phyloP scores from a whole-genome alignment of 345 rosid genomes.

The Mangifera indica region DNA sequence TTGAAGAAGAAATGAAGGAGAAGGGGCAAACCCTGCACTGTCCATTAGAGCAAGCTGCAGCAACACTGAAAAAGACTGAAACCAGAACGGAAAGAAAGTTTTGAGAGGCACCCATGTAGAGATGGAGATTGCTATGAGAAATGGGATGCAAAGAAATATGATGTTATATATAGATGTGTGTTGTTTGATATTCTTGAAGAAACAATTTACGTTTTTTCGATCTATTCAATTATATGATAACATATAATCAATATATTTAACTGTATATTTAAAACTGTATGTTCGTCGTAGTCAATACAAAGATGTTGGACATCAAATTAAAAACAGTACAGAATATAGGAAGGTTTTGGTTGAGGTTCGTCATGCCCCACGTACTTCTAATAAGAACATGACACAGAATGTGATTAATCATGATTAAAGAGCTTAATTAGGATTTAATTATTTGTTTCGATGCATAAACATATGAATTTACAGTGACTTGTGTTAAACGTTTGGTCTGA shows the following conservation, averaged over 20 bases:
- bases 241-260: too few species aligned
- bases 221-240: too few species aligned
- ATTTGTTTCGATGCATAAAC: not conserved
- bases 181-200: not conserved
- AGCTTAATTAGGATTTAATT: too few species aligned
- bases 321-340: slow-evolving; percentile 3
- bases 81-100: slow-evolving; percentile 21
- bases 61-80: slow-evolving; percentile 21
- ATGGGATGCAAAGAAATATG: not conserved
- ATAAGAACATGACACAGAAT: too few species aligned
- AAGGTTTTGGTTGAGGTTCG: too few species aligned
- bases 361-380: too few species aligned
- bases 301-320: not conserved
- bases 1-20: not conserved
- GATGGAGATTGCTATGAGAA: not conserved
- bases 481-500: not conserved
- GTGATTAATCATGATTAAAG: too few species aligned
- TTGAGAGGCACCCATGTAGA: slow-evolving; percentile 28
- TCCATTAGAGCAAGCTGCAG: slow-evolving; percentile 45
- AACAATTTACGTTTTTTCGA: not conserved
- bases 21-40: slow-evolving; percentile 46
- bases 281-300: too few species aligned
- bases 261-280: too few species aligned
- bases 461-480: not conserved
- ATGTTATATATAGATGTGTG: not conserved